A percentile compares a stretch with the other conserved stretches of the same genome.
Conservation (phyloP, 2,329 filamentous ascomycete species). For the Phyllosticta paracitricarpa region DNA sequence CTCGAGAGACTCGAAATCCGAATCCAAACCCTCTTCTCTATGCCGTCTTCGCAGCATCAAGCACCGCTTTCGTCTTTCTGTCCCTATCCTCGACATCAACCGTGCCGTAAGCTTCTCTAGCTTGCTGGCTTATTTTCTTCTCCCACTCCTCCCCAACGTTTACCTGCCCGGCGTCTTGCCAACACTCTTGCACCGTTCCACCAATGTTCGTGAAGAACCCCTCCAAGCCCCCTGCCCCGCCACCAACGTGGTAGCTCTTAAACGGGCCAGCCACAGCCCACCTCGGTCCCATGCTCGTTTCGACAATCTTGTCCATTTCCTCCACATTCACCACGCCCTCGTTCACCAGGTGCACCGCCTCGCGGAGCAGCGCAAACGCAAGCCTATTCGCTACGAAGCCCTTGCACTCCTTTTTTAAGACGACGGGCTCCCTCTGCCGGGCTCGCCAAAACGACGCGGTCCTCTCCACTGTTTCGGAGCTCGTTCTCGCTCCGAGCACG, state of each 20-base stretch:
- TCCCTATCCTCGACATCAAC: constrained; percentile 33
- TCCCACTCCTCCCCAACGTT: constrained; percentile 38
- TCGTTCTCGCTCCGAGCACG: constrained; percentile 40
- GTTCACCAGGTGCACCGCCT: constrained; percentile 45
- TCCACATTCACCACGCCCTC: constrained; percentile 42
- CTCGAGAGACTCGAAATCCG: background rate
- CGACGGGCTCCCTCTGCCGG: constrained; percentile 36
- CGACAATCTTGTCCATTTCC: constrained; percentile 45
- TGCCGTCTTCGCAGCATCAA: constrained; percentile 26
- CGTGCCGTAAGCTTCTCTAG: constrained; percentile 38
- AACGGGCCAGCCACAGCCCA: constrained; percentile 49
- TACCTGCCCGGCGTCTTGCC: constrained; percentile 39
- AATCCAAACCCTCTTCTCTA: constrained; percentile 8
- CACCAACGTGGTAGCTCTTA: constrained; percentile 50
- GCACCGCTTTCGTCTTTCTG: constrained; percentile 30
- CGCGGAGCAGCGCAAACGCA: constrained; percentile 46
- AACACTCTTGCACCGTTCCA: constrained; percentile 44
- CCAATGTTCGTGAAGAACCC: constrained; percentile 48
- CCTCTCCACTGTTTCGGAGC: constrained; percentile 24
- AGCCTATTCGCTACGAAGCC: constrained; percentile 51
- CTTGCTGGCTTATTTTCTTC: constrained; percentile 34
- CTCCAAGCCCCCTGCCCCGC: constrained; percentile 42
- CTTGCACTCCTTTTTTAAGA: constrained; percentile 41
- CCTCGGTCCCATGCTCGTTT: constrained; percentile 42
- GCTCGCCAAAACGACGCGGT: constrained; percentile 39